Evolutionary conservation across 805 yeast species (phyloP).

Genomic region (Teunomyces aglyptinius): DNA sequence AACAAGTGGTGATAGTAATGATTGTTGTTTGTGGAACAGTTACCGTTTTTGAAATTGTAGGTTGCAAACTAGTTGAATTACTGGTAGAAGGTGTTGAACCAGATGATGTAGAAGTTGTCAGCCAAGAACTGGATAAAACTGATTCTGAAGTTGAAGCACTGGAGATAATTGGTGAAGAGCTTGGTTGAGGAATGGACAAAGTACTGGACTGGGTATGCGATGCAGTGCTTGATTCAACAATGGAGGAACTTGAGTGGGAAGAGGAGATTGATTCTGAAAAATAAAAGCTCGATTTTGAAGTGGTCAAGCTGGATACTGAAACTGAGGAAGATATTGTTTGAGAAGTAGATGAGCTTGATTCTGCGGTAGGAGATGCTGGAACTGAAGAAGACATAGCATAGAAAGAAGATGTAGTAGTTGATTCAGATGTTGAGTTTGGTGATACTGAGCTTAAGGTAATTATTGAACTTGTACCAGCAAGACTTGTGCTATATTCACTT

Average conservation of each 20-base stretch:
- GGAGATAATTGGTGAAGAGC: too few species aligned
- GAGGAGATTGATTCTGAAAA: too few species aligned
- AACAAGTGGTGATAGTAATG: conserved; percentile 9
- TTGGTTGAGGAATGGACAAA: neutral
- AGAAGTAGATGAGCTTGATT: too few species aligned
- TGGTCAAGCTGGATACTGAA: too few species aligned
- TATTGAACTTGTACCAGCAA: neutral
- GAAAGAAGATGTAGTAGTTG: too few species aligned
- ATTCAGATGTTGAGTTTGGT: too few species aligned
- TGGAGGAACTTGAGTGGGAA: neutral
- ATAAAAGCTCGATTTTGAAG: too few species aligned
- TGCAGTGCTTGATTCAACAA: neutral
- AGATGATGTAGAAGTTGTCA: neutral
- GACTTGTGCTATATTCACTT: neutral
- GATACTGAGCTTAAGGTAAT: too few species aligned
- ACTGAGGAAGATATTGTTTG: too few species aligned
- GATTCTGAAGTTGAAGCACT: neutral
- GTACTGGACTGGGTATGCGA: neutral
- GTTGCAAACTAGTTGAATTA: neutral
- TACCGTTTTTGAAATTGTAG: neutral
- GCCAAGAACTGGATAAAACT: neutral
- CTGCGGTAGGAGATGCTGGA: too few species aligned
- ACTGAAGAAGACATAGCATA: too few species aligned
- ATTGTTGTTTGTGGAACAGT: conserved; percentile 3
- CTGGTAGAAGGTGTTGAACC: neutral